phyloP scores from a whole-genome alignment of 371 early-diverging fungal genomes.

The Dinochytrium kinnereticum region DNA sequence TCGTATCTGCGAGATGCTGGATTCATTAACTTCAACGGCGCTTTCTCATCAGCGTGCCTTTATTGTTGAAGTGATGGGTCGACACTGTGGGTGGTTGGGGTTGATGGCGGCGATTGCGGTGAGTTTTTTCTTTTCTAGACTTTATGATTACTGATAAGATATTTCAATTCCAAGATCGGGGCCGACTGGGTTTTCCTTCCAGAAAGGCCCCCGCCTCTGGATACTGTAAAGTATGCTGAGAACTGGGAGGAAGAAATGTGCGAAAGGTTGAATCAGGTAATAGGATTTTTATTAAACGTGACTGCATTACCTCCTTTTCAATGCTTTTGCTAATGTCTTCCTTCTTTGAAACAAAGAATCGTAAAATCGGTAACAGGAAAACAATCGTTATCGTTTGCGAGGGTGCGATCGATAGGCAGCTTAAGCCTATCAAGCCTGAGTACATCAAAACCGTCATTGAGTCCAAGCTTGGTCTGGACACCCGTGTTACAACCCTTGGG shows the following conservation, averaged over 20 bases:
- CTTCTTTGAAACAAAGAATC: conserved; percentile 61
- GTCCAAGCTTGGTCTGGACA: conserved; percentile 84
- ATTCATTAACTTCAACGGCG: conserved; percentile 95
- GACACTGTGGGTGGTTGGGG: conserved; percentile 99
- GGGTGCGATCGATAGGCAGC: conserved; percentile 93
- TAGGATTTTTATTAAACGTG: background rate
- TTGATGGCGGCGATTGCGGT: conserved; percentile 91
- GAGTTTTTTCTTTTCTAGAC: background rate
- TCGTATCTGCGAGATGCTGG: conserved; percentile 96
- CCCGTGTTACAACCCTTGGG: conserved; percentile 94
- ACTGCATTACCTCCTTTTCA: background rate
- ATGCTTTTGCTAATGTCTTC: background rate
- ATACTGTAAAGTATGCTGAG: conserved; percentile 58
- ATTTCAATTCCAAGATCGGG: conserved; percentile 50
- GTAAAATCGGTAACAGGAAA: conserved; percentile 85
- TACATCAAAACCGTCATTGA: conserved; percentile 83
- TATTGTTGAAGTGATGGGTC: conserved; percentile 99
- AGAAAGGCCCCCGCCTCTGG: conserved; percentile 83
- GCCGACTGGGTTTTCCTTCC: conserved; percentile 99
- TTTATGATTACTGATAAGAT: conserved; percentile 1
- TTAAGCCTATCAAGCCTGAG: conserved; percentile 89
- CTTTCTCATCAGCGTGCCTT: conserved; percentile 97
- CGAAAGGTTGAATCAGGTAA: conserved; percentile 54
- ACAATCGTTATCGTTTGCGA: conserved; percentile 97
- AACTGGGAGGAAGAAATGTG: conserved; percentile 91